Evolutionary conservation across 768 basidiomycete genomes (phyloP).

Genomic region (Tricholoma bakamatsutake): DNA sequence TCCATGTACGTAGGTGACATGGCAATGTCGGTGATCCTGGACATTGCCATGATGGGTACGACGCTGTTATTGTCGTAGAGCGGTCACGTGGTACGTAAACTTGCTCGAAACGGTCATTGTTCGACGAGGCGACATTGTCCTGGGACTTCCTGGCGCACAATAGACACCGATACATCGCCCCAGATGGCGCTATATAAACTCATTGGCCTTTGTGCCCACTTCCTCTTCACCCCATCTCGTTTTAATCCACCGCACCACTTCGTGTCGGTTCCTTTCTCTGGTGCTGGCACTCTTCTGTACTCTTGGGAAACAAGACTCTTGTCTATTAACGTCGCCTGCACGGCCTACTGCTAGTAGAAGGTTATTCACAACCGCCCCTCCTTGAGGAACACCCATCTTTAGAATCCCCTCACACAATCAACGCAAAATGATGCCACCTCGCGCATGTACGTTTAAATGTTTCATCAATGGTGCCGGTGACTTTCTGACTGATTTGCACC

Average conservation of each 20-base stretch:
- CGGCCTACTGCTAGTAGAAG: constrained; percentile 1
- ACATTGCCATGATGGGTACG: too few species aligned
- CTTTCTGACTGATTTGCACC: not conserved
- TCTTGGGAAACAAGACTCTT: constrained; percentile 3
- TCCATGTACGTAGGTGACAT: too few species aligned
- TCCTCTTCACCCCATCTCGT: constrained; percentile 1
- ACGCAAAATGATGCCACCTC: constrained; percentile 25
- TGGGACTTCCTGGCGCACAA: constrained; percentile 5
- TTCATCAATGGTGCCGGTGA: not conserved
- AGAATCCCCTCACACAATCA: not conserved
- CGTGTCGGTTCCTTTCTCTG: constrained; percentile 14
- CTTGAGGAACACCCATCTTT: not conserved
- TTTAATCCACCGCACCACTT: not conserved
- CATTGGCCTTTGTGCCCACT: not conserved
- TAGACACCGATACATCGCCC: constrained; percentile 3
- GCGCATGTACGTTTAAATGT: constrained; percentile 22
- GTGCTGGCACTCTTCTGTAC: constrained; percentile 28
- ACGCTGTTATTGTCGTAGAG: constrained; percentile 9
- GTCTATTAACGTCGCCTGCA: constrained; percentile 10
- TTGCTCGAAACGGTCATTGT: constrained; percentile 12
- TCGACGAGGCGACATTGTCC: constrained; percentile 9
- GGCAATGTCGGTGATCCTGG: too few species aligned
- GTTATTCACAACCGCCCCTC: constrained; percentile 5
- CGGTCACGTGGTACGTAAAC: constrained; percentile 7
- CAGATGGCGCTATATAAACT: constrained; percentile 9